These are phyloP conservation scores for Hypericum androsaemum DNA, from an alignment of 345 rosid genomes.

Conservation along the genomic window DNA sequence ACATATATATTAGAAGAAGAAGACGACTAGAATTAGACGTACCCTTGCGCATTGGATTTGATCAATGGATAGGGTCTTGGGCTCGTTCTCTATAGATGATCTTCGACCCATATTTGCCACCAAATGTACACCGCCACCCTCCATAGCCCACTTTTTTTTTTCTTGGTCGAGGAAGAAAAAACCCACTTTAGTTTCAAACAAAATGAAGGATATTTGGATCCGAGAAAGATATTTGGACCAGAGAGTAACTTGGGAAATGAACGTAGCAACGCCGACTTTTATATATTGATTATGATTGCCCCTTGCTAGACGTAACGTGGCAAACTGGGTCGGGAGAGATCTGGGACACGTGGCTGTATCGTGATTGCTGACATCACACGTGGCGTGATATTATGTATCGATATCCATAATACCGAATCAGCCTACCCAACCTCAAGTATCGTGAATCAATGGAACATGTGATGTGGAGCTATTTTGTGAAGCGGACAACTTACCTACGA, in stretches of 20 bases:
- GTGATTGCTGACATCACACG: background rate
- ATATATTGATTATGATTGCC: background rate
- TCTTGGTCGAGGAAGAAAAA: too few relatives aligned
- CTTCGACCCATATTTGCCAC: slow-evolving; percentile 17
- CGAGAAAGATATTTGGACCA: too few relatives aligned
- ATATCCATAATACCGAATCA: too few relatives aligned
- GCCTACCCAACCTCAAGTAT: too few relatives aligned
- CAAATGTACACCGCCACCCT: background rate
- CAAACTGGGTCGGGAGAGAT: background rate
- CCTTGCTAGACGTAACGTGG: slow-evolving; percentile 3
- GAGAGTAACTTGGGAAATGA: too few relatives aligned
- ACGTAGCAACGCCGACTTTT: too few relatives aligned
- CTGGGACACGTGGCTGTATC: background rate
- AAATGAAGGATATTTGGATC: too few relatives aligned
- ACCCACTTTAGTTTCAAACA: too few relatives aligned
- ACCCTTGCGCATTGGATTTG: slow-evolving; percentile 41
- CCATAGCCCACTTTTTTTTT: background rate
- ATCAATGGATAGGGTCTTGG: slow-evolving; percentile 31
- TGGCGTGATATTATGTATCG: background rate
- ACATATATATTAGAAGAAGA: background rate
- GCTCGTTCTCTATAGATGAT: slow-evolving; percentile 40
- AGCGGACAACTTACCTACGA: too few relatives aligned
- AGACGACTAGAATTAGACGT: background rate
- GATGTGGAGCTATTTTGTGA: too few relatives aligned
- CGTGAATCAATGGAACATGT: too few relatives aligned